A percentile compares a stretch with the other conserved stretches of the same genome.
Conservation (phyloP, 352 stramenopile genomes). For the Pythium graminicola region DNA sequence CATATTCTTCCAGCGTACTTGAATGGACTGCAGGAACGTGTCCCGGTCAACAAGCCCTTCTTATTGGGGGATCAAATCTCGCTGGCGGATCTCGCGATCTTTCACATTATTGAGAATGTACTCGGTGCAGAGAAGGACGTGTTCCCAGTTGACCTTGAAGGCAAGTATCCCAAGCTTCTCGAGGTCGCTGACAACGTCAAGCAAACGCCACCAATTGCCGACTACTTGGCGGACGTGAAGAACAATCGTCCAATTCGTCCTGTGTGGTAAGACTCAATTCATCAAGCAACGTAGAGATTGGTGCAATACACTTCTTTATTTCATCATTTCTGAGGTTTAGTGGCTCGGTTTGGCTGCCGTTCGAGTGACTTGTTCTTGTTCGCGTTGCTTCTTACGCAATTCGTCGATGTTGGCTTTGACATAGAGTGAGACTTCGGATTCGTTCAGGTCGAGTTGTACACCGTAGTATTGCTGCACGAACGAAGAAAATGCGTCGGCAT, state of each 20-base stretch:
- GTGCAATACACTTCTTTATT: too few relatives aligned
- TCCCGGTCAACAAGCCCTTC: conserved; percentile 20
- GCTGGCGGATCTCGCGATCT: conserved; percentile 33
- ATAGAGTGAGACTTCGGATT: conserved; percentile 55
- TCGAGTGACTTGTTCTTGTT: conserved; percentile 6
- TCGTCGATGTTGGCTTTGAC: conserved; percentile 70
- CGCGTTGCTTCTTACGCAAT: conserved; percentile 29
- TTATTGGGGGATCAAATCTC: conserved; percentile 30
- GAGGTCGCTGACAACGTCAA: conserved; percentile 16
- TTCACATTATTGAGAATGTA: conserved; percentile 32
- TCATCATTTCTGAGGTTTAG: background rate
- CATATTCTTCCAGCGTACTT: conserved; percentile 26
- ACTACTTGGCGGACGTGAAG: conserved; percentile 15
- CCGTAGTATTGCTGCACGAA: conserved; percentile 56
- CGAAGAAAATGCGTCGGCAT: conserved; percentile 59
- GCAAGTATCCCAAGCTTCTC: conserved; percentile 23
- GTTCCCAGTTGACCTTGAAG: conserved; percentile 27
- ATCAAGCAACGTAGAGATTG: too few relatives aligned
- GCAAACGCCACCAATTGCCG: conserved; percentile 17
- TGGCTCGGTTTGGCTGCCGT: conserved; percentile 3
- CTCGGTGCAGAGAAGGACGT: conserved; percentile 23
- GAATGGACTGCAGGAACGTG: conserved; percentile 16
- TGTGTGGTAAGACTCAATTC: background rate
- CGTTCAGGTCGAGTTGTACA: conserved; percentile 55
- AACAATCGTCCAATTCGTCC: conserved; percentile 18